Conservation (phyloP, 192 early-diverging fungal genomes). For the Paraglomus brasilianum region DNA sequence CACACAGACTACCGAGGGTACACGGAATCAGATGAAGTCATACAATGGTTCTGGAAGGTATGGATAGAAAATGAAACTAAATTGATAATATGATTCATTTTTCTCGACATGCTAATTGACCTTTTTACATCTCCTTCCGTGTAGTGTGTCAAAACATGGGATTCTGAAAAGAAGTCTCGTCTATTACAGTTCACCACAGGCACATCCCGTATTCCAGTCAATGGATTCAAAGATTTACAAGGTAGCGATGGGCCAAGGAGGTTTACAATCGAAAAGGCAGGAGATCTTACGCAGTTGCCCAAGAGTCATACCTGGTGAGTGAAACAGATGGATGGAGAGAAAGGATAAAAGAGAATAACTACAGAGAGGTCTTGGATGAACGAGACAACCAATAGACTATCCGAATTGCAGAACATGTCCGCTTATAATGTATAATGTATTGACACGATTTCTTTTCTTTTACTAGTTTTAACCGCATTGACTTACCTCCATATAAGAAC, state of each 20-base stretch:
- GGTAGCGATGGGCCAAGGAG: slow-evolving; percentile 93
- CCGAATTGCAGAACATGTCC: too few relatives aligned
- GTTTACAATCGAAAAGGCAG: slow-evolving; percentile 95
- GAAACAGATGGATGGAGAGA: background rate
- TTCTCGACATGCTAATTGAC: background rate
- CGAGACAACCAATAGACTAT: background rate
- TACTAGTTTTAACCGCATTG: slow-evolving; percentile 90
- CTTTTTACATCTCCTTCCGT: background rate
- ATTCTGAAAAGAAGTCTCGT: slow-evolving; percentile 91
- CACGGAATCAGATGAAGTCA: slow-evolving; percentile 93
- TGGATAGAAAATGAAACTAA: slow-evolving; percentile 1
- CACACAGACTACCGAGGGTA: slow-evolving; percentile 97
- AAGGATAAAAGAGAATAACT: background rate
- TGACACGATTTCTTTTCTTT: background rate
- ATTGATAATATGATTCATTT: background rate
- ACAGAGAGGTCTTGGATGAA: background rate
- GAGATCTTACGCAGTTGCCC: slow-evolving; percentile 80
- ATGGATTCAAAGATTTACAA: slow-evolving; percentile 98
- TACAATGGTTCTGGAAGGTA: slow-evolving; percentile 96
- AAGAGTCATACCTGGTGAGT: slow-evolving; percentile 91
- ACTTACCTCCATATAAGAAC: slow-evolving; percentile 88
- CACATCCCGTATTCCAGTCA: slow-evolving; percentile 96
- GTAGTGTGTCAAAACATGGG: slow-evolving; percentile 77
- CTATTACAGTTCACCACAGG: slow-evolving; percentile 97
- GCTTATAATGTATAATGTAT: too few relatives aligned